Conservation (phyloP, 2,329 filamentous ascomycete species). For the Fusarium vanettenii region DNA sequence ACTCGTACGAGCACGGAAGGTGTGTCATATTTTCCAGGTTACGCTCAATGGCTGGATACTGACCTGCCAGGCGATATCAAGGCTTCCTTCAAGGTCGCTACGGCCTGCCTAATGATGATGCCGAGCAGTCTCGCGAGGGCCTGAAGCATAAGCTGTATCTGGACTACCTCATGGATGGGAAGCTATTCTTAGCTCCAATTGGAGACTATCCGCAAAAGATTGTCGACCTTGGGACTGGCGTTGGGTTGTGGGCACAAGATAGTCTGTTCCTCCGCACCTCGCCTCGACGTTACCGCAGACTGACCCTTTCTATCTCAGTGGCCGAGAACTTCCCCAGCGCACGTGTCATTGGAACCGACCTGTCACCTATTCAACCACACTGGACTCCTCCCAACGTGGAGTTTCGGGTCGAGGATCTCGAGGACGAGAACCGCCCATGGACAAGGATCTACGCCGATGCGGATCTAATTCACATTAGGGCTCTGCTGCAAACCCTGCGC, state of each 20-base stretch:
- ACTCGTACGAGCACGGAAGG: constrained; percentile 54
- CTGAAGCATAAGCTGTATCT: constrained; percentile 61
- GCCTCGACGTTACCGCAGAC: neutral
- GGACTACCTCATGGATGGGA: constrained; percentile 58
- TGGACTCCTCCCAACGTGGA: constrained; percentile 68
- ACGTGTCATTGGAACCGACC: constrained; percentile 58
- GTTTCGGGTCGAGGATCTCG: constrained; percentile 57
- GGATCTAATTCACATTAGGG: constrained; percentile 66
- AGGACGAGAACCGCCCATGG: constrained; percentile 51
- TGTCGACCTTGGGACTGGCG: constrained; percentile 62
- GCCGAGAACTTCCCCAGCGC: constrained; percentile 59
- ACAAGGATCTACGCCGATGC: constrained; percentile 52
- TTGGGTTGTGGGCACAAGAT: constrained; percentile 67
- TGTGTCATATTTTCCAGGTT: constrained; percentile 22
- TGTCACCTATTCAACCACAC: constrained; percentile 57
- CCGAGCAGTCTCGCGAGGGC: constrained; percentile 61
- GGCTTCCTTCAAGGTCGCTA: constrained; percentile 59
- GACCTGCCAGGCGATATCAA: constrained; percentile 58
- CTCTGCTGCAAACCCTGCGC: constrained; percentile 62
- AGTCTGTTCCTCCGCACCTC: constrained; percentile 46
- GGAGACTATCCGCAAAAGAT: constrained; percentile 60
- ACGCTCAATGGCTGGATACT: neutral
- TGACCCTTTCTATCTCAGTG: constrained; percentile 47
- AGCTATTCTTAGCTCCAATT: constrained; percentile 58
- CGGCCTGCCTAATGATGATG: constrained; percentile 64